phyloP scores from a whole-genome alignment of 306 rosid species.

The Purshia tridentata region DNA sequence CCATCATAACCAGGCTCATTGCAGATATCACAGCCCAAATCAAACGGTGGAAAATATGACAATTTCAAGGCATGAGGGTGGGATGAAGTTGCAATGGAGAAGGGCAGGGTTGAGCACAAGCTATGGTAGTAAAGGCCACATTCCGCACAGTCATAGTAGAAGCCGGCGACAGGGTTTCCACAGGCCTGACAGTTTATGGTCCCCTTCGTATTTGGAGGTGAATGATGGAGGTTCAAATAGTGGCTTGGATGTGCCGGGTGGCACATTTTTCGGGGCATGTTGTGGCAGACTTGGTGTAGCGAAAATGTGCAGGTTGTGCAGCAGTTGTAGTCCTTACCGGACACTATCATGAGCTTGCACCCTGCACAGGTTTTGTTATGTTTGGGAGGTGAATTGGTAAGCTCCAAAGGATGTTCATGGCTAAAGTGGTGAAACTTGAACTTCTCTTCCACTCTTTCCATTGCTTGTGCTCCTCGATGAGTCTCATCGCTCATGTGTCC shows the following conservation, averaged over 20 bases:
- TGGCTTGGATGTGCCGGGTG: slow-evolving; percentile 55
- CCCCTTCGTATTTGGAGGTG: slow-evolving; percentile 26
- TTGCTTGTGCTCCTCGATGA: background rate
- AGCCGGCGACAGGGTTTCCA: slow-evolving; percentile 31
- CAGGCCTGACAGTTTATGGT: slow-evolving; percentile 41
- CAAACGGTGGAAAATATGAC: slow-evolving; percentile 42
- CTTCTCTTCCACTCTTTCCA: slow-evolving; percentile 29
- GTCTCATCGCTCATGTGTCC: no score
- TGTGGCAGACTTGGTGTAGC: slow-evolving; percentile 50
- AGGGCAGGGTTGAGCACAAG: slow-evolving; percentile 46
- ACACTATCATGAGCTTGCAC: slow-evolving; percentile 38
- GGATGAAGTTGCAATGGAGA: slow-evolving; percentile 28
- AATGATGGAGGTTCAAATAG: slow-evolving; percentile 36
- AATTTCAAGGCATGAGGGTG: slow-evolving; percentile 54
- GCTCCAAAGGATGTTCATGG: slow-evolving; percentile 54
- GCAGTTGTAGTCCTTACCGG: slow-evolving; percentile 30
- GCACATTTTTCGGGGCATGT: slow-evolving; percentile 38
- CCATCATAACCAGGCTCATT: slow-evolving; percentile 36
- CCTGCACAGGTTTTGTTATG: slow-evolving; percentile 38
- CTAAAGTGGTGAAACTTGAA: slow-evolving; percentile 50
- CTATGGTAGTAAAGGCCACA: slow-evolving; percentile 41
- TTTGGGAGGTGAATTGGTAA: slow-evolving; percentile 22
- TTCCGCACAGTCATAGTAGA: slow-evolving; percentile 51
- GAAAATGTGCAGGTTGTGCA: slow-evolving; percentile 48
- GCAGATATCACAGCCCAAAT: slow-evolving; percentile 60